Percentiles rank a stretch among this genome's conserved stretches.
Evolutionary conservation across 805 yeast genomes (phyloP).

Genomic region (Helenozyma baotianmanensis): DNA sequence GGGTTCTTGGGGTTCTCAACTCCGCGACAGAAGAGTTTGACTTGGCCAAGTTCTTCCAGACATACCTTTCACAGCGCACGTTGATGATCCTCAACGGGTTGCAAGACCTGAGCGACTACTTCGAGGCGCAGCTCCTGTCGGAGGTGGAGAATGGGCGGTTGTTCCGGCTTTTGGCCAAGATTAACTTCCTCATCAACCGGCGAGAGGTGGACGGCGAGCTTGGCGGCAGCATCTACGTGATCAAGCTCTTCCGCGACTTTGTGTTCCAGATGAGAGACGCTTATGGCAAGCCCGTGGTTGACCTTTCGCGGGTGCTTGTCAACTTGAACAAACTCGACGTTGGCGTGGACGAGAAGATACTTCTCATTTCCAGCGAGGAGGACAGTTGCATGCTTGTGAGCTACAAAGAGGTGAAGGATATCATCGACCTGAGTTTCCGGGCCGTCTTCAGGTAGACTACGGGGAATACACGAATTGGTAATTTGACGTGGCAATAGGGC

Average conservation of each 20-base stretch:
- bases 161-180: slow-evolving; percentile 75
- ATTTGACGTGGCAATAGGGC: too few relatives aligned
- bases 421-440: slow-evolving; percentile 67
- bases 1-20: slow-evolving; percentile 20
- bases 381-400: slow-evolving; percentile 79
- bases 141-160: slow-evolving; percentile 88
- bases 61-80: slow-evolving; percentile 30
- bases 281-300: slow-evolving; percentile 70
- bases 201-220: slow-evolving; percentile 57
- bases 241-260: slow-evolving; percentile 71
- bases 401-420: slow-evolving; percentile 73
- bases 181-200: slow-evolving; percentile 72
- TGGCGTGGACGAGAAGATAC: slow-evolving; percentile 77
- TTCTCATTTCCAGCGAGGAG: slow-evolving; percentile 81
- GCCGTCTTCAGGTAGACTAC: slow-evolving; percentile 9
- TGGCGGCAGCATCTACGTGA: slow-evolving; percentile 62
- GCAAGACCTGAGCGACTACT: slow-evolving; percentile 50
- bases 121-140: slow-evolving; percentile 56
- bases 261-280: slow-evolving; percentile 84
- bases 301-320: slow-evolving; percentile 74
- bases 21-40: slow-evolving; percentile 16
- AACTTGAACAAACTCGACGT: slow-evolving; percentile 88
- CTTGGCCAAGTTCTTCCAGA: slow-evolving; percentile 20
- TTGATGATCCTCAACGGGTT: slow-evolving; percentile 46
- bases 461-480: too few relatives aligned